A percentile compares a stretch with the other conserved stretches of the same genome.
Conservation (phyloP, 306 rosid species). For the Echinosophora koreensis region DNA sequence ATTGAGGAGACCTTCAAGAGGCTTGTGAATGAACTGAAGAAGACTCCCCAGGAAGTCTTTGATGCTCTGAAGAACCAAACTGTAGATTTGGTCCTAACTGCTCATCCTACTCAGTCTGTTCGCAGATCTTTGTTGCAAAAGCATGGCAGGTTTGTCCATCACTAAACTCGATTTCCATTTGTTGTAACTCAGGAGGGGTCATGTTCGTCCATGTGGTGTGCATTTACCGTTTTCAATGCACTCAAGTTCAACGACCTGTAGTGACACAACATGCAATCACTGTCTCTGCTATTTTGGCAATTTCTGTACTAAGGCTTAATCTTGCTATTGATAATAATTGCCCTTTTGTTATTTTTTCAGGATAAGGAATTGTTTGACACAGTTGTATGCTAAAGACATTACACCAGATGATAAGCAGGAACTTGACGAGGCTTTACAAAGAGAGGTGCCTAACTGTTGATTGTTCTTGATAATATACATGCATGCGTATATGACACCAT, state of each 20-base stretch:
- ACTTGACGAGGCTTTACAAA: conserved; percentile 88
- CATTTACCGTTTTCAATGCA: conserved; percentile 9
- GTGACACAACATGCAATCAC: background rate
- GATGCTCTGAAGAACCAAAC: conserved; percentile 93
- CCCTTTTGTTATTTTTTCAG: conserved; percentile 50
- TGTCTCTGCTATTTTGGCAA: background rate
- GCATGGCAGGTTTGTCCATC: conserved; percentile 68
- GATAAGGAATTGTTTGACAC: conserved; percentile 80
- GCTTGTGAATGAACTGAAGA: conserved; percentile 76
- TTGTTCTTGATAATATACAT: background rate
- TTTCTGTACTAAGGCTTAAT: conserved; percentile 1
- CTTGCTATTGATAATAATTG: conserved; percentile 5
- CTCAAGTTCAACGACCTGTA: conserved; percentile 7
- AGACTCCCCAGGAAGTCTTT: conserved; percentile 81
- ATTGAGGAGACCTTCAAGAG: conserved; percentile 88
- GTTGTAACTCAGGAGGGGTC: conserved; percentile 4
- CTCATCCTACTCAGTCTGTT: conserved; percentile 90
- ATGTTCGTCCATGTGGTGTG: background rate
- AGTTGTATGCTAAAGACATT: conserved; percentile 86
- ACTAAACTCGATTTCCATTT: conserved; percentile 16
- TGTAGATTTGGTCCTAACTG: conserved; percentile 88
- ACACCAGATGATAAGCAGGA: conserved; percentile 93
- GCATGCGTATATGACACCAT: background rate
- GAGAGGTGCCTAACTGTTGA: conserved; percentile 65
- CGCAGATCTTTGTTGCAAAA: conserved; percentile 92